These are phyloP conservation scores for Polyporus arcularius DNA, from an alignment of 768 basidiomycete species.

Conservation along the genomic window DNA sequence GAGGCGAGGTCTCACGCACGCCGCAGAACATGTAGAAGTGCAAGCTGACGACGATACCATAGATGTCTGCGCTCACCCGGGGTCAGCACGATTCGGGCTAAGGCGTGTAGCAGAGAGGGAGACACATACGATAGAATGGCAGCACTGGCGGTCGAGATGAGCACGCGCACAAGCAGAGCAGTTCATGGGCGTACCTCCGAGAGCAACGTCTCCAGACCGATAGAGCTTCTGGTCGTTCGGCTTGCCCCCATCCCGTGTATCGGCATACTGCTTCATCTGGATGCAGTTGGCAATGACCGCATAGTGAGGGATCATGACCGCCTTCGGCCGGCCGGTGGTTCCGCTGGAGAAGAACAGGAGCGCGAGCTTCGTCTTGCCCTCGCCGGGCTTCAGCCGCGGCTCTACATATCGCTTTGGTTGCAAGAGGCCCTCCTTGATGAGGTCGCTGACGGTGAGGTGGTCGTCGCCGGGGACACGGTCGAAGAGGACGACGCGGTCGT, in stretches of 20 bases:
- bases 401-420: constrained; percentile 46
- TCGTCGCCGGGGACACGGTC: constrained; percentile 18
- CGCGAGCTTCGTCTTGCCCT: constrained; percentile 69
- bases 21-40: constrained; percentile 58
- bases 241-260: constrained; percentile 18
- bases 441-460: constrained; percentile 42
- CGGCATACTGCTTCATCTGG: constrained; percentile 44
- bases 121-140: constrained; percentile 23
- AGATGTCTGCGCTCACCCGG: constrained; percentile 51
- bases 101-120: constrained; percentile 5
- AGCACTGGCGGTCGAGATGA: constrained; percentile 13
- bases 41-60: constrained; percentile 64
- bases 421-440: constrained; percentile 53
- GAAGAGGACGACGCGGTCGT: constrained; percentile 25
- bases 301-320: constrained; percentile 40
- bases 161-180: background rate
- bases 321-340: constrained; percentile 75
- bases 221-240: constrained; percentile 9
- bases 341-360: constrained; percentile 75
- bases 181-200: constrained; percentile 46
- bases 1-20: constrained; percentile 36
- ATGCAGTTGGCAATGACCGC: constrained; percentile 37
- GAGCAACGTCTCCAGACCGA: constrained; percentile 58
- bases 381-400: constrained; percentile 51
- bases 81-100: constrained; percentile 12